These are phyloP conservation scores for Arabis alpina DNA, from an alignment of 345 rosid species.

Conservation along the genomic window DNA sequence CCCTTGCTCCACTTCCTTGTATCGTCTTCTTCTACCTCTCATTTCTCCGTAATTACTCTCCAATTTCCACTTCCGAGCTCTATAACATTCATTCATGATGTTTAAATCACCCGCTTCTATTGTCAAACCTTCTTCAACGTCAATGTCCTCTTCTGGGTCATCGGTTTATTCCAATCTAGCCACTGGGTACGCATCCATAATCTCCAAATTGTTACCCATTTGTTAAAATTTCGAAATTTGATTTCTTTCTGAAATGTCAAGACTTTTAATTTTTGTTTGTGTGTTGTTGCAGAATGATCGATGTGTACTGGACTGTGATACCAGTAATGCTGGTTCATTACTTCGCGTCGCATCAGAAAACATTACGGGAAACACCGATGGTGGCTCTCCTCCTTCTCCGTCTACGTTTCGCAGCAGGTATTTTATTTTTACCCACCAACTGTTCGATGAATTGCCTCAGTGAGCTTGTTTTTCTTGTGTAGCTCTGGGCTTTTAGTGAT, in stretches of 20 bases:
- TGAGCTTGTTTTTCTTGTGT: slow-evolving; percentile 21
- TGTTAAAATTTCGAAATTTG: background rate
- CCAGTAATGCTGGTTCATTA: slow-evolving; percentile 80
- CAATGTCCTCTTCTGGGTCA: slow-evolving; percentile 87
- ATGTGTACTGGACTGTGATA: slow-evolving; percentile 91
- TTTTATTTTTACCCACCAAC: background rate
- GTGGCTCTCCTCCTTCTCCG: slow-evolving; percentile 94
- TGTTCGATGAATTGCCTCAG: slow-evolving; percentile 54
- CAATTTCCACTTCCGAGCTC: slow-evolving; percentile 28
- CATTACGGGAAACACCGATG: slow-evolving; percentile 91
- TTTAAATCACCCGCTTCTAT: slow-evolving; percentile 72
- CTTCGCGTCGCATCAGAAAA: slow-evolving; percentile 71
- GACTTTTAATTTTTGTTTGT: background rate
- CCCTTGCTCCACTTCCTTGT: slow-evolving; percentile 79
- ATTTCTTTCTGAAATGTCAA: background rate
- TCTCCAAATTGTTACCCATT: background rate
- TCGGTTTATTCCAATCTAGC: slow-evolving; percentile 71
- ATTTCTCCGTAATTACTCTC: slow-evolving; percentile 53
- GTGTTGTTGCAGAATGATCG: slow-evolving; percentile 74
- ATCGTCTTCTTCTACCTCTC: slow-evolving; percentile 57
- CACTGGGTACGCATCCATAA: slow-evolving; percentile 65
- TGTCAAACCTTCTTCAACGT: slow-evolving; percentile 83
- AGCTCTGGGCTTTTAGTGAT: background rate
- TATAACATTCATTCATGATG: slow-evolving; percentile 73
- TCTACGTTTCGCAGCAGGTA: slow-evolving; percentile 91